Base-by-base conservation (phyloP, 2,329 filamentous ascomycete species). In the Acephala macrosclerotiorum region DNA sequence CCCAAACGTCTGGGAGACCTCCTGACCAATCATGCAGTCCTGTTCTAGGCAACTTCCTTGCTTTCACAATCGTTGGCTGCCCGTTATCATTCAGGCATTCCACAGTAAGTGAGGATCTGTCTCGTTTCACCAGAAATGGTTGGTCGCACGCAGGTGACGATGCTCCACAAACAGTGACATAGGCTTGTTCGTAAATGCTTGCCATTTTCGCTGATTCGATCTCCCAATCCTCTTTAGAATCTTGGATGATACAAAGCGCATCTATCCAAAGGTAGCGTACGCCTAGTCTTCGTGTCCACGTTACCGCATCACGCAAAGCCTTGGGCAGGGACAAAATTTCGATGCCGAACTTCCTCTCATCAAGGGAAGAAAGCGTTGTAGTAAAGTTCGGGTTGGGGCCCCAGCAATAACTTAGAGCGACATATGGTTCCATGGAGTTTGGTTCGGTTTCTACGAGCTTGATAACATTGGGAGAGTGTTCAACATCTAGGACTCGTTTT, bases 201-300 rank as follows among this genome's bases (percentile, higher is more conserved):
- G 42, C 47, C 60, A 62, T 62, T 29, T 20, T 57, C 5, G n/a
- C 49, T 14, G 60, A 35, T 47, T 62, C 60, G 18, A 18, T 11
- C n/a, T 57, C 35, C 64, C 64, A 66, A 63, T 66, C 64, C 2
- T 26, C n/a, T 47, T 33, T 25, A 6, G 40, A 53, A 36, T 63
- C 60, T 45, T 65, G 63, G 2, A 65, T 65, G 9, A 65, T 65
- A 38, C 63, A 65, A 2, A 65, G 36, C 18, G 45, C 53, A 22
- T 65, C 63, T 20, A 65, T 58, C 63, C 63, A 65, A n/a, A 65
- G 14, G 35, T 61, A 65, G 33, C 14, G 35, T 22, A 65, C 47
- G 20, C 53, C n/a, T 7, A 65, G 16, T 25, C n/a, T 35, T 4
- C 25, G 42, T 5, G 58, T 49, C 16, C 42, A 16, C 11, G 22